Base-by-base conservation (phyloP, 768 basidiomycete species). In the Galerina sulciceps region DNA sequence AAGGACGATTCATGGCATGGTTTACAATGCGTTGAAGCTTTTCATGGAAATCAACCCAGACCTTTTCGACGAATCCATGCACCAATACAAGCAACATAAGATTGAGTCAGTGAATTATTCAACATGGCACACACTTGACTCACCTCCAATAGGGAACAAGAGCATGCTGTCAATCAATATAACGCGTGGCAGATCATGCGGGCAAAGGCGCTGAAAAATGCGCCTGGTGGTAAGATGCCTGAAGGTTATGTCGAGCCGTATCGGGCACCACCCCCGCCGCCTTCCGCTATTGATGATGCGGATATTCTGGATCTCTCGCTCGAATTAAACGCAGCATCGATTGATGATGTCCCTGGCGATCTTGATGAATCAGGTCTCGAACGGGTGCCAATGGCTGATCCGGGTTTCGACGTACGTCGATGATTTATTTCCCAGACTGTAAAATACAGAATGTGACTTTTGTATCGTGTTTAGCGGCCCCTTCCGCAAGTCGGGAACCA, bases 1-100 rank as follows among this genome's bases (percentile, higher is more conserved):
- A 65, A 99, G 96, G 62, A 99, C 97, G 46, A 99, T 99, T 67
- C 97, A 99, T 65, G 94, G 94, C 61, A 96, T 99, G 93, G 96
- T 99, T 26, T 99, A 97, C 77, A 98, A 99, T 71, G 97, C 97
- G 2, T 79, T 99, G 71, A 99, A 96, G 73, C 73, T 99, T 57
- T 96, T 98, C 78, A 99, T 99, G 96, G 97, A 99, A 74, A 94
- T 99, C 71, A 99, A 98, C 70, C 92, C 95, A 0, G 93, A 96
- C 69, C 77, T 98, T 20, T 99, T 99, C 65, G 96, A 98, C 66
- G 92, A 92, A 64, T 87, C 90, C 52, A 88, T 98, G 82, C 90
- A 91, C 45, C 92, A 94, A 61, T 99, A 96, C 75, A 96, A 92
- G 75, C 90, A 92, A 69, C 85, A 86, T 55, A 90, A 89, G 74